Evolutionary conservation across 352 stramenopile genomes (phyloP), one percentile per base, ranked within the genome.

Genomic region (Pythium sukuiense): DNA sequence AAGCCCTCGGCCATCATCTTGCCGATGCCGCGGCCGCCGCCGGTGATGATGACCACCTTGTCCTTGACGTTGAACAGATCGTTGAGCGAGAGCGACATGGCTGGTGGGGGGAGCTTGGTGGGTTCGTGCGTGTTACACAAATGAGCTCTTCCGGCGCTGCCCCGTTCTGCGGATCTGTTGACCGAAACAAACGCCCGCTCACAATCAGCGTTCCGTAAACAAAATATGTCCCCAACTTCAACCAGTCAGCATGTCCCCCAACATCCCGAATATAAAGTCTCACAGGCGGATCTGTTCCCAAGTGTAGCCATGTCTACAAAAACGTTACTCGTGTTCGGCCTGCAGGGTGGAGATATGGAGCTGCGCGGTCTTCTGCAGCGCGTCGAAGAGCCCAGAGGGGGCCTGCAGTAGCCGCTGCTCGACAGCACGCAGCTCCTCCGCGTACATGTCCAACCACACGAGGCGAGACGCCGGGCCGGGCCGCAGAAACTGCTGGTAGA

Each of bases 1-100:
- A 98, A 98, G 14, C 90, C 92, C 65, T 96, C 89, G 54, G 95
- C 92, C 65, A 99, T 98, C 95, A 99, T 98, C 60, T 90, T 85
- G 55, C 96, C 96, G 72, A 99, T 98, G 39, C 96, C 96, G 43
- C 91, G 81, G 35, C 88, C 94, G 46, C 96, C 95, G 59, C 96
- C 96, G 20, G 95, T 99, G 62, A 99, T 83, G 7, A 99, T 63
- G 27, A 98, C 92, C 39, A 90, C 71, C 63, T 91, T 90, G 67
- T 76, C 77, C 70, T 83, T 76, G 29, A 95, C 79, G 55, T 65
- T 69, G 59, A 92, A 92, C 33, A 92, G 78, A 18, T 85, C 65
- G 20, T 64, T 70, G 20, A 83, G 58, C 24, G 74, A 50, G 32
- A 88, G 69, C 35, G 68, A 60, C 59, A 59, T 41, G 54, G 57